phyloP scores from a whole-genome alignment of 306 rosid species.

The Vigna trinervia region DNA sequence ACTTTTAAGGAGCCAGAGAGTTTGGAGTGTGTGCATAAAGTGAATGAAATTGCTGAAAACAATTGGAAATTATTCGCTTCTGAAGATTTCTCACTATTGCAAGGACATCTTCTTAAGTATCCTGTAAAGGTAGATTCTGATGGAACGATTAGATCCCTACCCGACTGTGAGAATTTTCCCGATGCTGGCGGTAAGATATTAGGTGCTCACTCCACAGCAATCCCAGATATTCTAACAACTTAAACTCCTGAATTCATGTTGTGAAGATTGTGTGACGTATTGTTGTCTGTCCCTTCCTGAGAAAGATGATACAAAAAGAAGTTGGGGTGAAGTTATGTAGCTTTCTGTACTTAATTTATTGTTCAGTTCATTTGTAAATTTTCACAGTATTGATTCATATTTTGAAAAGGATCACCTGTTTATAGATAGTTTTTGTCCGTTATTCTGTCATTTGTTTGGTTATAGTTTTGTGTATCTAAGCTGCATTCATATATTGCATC shows the following conservation, averaged over 20 bases:
- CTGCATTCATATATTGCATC: neutral
- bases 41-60: conserved; percentile 65
- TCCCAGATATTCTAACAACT: conserved; percentile 85
- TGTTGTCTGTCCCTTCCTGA: neutral
- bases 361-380: conserved; percentile 39
- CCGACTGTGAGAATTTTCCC: conserved; percentile 71
- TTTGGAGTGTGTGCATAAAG: conserved; percentile 71
- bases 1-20: conserved; percentile 70
- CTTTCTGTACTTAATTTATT: conserved; percentile 40
- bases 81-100: conserved; percentile 55
- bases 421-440: conserved; percentile 13
- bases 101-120: conserved; percentile 86
- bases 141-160: conserved; percentile 64
- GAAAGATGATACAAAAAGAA: neutral
- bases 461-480: neutral
- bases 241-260: conserved; percentile 44
- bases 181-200: conserved; percentile 84
- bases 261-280: conserved; percentile 26
- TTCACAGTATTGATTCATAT: conserved; percentile 32
- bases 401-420: conserved; percentile 6
- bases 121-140: conserved; percentile 65
- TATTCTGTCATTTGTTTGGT: conserved; percentile 28
- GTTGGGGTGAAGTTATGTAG: conserved; percentile 30
- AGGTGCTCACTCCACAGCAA: conserved; percentile 57
- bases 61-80: conserved; percentile 66